Percentiles rank a stretch among this genome's conserved stretches.
These are phyloP conservation scores for Hypoxylon sp. DNA, from an alignment of 2,329 filamentous ascomycete genomes.

Conservation along the genomic window DNA sequence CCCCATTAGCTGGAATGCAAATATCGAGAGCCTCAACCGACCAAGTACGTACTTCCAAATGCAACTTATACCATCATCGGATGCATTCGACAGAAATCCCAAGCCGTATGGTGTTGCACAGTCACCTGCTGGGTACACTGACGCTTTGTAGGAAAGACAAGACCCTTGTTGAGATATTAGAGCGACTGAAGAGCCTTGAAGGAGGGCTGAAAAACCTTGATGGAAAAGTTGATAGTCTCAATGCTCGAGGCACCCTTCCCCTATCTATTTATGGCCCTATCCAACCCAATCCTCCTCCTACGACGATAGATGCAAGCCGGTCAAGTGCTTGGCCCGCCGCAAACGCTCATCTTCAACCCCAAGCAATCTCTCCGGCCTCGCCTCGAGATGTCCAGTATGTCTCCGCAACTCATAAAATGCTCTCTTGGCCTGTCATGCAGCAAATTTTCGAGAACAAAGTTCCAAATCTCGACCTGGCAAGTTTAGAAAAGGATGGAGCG, in stretches of 20 bases:
- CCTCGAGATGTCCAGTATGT: slow-evolving; percentile 52
- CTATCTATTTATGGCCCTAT: slow-evolving; percentile 45
- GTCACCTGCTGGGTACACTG: slow-evolving; percentile 40
- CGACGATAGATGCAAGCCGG: slow-evolving; percentile 41
- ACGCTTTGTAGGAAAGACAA: slow-evolving; percentile 69
- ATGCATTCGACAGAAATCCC: slow-evolving; percentile 30
- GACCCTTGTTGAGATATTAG: slow-evolving; percentile 72
- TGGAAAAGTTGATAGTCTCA: slow-evolving; percentile 66
- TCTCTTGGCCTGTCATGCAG: slow-evolving; percentile 64
- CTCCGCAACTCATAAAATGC: slow-evolving; percentile 64
- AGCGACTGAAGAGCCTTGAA: slow-evolving; percentile 69
- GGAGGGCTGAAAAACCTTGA: slow-evolving; percentile 69
- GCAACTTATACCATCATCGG: slow-evolving; percentile 23
- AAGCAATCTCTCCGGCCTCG: slow-evolving; percentile 37
- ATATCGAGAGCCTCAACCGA: slow-evolving; percentile 73
- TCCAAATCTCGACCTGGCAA: slow-evolving; percentile 53
- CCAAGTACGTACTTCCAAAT: slow-evolving; percentile 66
- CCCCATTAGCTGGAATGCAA: slow-evolving; percentile 65
- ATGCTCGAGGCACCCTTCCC: slow-evolving; percentile 50
- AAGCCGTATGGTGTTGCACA: slow-evolving; percentile 31
- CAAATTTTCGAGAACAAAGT: slow-evolving; percentile 57
- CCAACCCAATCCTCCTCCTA: slow-evolving; percentile 32
- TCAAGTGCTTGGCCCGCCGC: slow-evolving; percentile 48
- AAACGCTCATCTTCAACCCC: slow-evolving; percentile 45
- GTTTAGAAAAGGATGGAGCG: slow-evolving; percentile 57